Evolutionary conservation across 2,329 filamentous ascomycete genomes (phyloP).

Genomic region (Ascomycota sp.): DNA sequence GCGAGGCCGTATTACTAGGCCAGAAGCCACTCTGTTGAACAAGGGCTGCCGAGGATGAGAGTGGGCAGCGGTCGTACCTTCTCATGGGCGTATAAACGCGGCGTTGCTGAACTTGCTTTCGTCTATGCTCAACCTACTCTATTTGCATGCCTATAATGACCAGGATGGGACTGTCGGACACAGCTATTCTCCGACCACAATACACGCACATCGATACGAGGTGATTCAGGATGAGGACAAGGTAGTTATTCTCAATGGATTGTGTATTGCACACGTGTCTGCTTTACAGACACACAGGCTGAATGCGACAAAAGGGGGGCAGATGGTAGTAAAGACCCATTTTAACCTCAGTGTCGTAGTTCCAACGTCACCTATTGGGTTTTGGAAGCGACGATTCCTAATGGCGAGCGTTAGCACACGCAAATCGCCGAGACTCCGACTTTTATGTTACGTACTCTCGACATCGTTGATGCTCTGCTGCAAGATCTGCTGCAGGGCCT

Average conservation of each 20-base stretch:
- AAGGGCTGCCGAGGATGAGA: no score
- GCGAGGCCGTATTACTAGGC: slow-evolving; percentile 18
- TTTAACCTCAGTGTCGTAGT: slow-evolving; percentile 14
- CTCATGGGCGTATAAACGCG: no score
- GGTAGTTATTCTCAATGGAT: slow-evolving; percentile 18
- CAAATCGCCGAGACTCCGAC: no score
- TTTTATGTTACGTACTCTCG: slow-evolving; percentile 49
- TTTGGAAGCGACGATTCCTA: slow-evolving; percentile 42
- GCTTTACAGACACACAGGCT: slow-evolving; percentile 29
- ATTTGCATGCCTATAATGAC: no score
- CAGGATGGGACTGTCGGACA: no score
- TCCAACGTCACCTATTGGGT: slow-evolving; percentile 43
- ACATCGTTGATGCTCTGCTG: slow-evolving; percentile 90
- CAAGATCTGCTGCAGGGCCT: slow-evolving; percentile 88
- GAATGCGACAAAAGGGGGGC: slow-evolving; percentile 29
- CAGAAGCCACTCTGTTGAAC: no score
- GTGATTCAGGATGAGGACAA: neutral
- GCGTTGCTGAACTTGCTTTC: neutral
- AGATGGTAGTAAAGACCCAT: slow-evolving; percentile 11
- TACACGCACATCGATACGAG: no score
- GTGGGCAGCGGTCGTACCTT: no score
- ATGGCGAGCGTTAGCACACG: slow-evolving; percentile 14
- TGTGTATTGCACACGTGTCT: slow-evolving; percentile 38
- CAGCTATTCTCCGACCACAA: no score
- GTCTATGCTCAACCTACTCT: neutral